A percentile compares a stretch with the other conserved stretches of the same genome.
Conservation (phyloP, 148 eudicot genomes). For the Limonium bicolor region DNA sequence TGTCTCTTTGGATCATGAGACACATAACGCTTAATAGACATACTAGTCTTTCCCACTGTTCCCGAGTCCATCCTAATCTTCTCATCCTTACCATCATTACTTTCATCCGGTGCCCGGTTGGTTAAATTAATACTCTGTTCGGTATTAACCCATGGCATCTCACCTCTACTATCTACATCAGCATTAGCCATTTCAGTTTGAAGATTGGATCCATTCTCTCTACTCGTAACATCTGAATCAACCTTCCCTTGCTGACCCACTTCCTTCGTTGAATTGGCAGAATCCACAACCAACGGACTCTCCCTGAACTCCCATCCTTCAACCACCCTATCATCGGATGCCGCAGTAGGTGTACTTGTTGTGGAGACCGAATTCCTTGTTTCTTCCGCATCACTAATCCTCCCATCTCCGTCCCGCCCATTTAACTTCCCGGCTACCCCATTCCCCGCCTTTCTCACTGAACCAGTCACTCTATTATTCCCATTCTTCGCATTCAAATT, state of each 20-base stretch:
- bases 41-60: constrained; percentile 5
- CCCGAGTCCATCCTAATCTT: constrained; percentile 11
- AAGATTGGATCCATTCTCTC: constrained; percentile 4
- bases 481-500: constrained; percentile 15
- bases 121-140: constrained; percentile 6
- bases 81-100: constrained; percentile 6
- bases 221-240: constrained; percentile 3
- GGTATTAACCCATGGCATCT: background rate
- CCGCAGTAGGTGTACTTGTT: constrained; percentile 17
- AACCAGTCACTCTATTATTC: constrained; percentile 19
- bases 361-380: constrained; percentile 7
- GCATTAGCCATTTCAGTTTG: constrained; percentile 7
- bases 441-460: constrained; percentile 21
- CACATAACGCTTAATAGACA: constrained; percentile 7
- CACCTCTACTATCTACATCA: background rate
- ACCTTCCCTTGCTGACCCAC: constrained; percentile 9
- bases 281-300: constrained; percentile 5
- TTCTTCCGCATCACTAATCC: constrained; percentile 14
- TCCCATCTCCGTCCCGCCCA: constrained; percentile 12
- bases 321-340: constrained; percentile 12
- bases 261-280: constrained; percentile 9
- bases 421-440: constrained; percentile 14
- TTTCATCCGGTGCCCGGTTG: constrained; percentile 7
- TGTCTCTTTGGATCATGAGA: constrained; percentile 15
- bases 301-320: constrained; percentile 20